phyloP scores from a whole-genome alignment of 2,329 filamentous ascomycete genomes.

The Zopfia rhizophila region DNA sequence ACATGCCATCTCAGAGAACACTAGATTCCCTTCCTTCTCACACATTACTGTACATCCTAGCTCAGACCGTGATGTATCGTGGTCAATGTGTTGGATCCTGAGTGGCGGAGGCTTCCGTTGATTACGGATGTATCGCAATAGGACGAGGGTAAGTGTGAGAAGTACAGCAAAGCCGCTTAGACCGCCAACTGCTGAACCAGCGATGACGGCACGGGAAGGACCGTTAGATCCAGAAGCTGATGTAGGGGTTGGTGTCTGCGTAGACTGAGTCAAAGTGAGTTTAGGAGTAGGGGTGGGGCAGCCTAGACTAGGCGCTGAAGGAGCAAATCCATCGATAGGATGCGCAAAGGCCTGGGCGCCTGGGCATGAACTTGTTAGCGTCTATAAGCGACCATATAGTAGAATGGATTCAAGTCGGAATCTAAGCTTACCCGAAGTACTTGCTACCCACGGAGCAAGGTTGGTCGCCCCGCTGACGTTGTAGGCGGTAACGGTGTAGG shows the following conservation, averaged over 20 bases:
- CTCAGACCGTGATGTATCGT: no score
- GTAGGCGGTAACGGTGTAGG: constrained; percentile 31
- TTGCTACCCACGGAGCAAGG: constrained; percentile 13
- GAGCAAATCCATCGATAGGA: constrained; percentile 41
- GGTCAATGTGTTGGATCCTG: background rate
- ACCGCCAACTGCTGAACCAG: constrained; percentile 32
- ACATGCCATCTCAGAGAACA: no score
- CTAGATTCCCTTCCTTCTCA: background rate
- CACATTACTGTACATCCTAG: background rate
- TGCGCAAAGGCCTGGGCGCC: constrained; percentile 37
- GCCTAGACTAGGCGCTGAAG: constrained; percentile 18
- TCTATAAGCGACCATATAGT: background rate
- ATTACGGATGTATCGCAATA: constrained; percentile 24
- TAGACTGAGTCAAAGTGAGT: background rate
- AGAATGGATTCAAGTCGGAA: background rate
- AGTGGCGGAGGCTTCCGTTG: constrained; percentile 1
- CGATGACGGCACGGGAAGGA: no score
- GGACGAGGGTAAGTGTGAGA: constrained; percentile 22
- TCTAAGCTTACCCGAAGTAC: constrained; percentile 3
- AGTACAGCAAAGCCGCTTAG: constrained; percentile 29
- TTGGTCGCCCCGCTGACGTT: constrained; percentile 23
- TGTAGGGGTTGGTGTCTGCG: background rate
- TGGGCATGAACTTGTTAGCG: constrained; percentile 1
- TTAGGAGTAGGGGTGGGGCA: constrained; percentile 18
- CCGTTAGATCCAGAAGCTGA: constrained; percentile 24